Conservation (phyloP, 441 rosid species). For the Croton setiger region DNA sequence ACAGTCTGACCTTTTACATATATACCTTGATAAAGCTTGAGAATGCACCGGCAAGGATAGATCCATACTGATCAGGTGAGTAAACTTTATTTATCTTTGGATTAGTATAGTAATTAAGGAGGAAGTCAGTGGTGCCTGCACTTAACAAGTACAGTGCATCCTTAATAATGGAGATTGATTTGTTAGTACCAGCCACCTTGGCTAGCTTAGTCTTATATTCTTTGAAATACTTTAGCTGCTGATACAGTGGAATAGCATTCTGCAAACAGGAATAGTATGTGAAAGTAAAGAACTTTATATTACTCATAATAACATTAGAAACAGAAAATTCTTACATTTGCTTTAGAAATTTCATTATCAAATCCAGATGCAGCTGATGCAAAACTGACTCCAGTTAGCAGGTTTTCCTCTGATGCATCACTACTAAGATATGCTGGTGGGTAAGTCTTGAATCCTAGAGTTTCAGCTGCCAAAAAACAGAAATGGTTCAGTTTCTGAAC, state of each 20-base stretch:
- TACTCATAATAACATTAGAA: not conserved
- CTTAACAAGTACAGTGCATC: constrained; percentile 60
- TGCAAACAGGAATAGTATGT: constrained; percentile 26
- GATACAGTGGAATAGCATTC: constrained; percentile 74
- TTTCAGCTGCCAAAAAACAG: constrained; percentile 47
- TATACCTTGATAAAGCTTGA: constrained; percentile 59
- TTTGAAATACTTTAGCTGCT: constrained; percentile 68
- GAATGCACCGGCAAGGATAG: constrained; percentile 46
- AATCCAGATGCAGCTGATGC: constrained; percentile 94
- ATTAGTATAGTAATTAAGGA: constrained; percentile 77
- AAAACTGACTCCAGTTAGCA: constrained; percentile 84
- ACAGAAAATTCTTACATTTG: constrained; percentile 40
- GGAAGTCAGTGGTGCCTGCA: constrained; percentile 81
- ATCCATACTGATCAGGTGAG: constrained; percentile 59
- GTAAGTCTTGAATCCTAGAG: constrained; percentile 68
- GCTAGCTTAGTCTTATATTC: constrained; percentile 73
- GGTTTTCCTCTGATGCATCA: constrained; percentile 77
- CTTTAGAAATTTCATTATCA: constrained; percentile 58
- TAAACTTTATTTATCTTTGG: constrained; percentile 51
- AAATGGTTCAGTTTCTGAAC: too few relatives aligned
- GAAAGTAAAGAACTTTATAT: not conserved
- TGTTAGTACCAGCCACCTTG: constrained; percentile 51
- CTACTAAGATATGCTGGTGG: constrained; percentile 83
- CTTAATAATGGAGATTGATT: constrained; percentile 52
- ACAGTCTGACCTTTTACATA: not conserved